Evolutionary conservation across 345 rosid genomes (phyloP).

Genomic region (Dipteronia sinensis): DNA sequence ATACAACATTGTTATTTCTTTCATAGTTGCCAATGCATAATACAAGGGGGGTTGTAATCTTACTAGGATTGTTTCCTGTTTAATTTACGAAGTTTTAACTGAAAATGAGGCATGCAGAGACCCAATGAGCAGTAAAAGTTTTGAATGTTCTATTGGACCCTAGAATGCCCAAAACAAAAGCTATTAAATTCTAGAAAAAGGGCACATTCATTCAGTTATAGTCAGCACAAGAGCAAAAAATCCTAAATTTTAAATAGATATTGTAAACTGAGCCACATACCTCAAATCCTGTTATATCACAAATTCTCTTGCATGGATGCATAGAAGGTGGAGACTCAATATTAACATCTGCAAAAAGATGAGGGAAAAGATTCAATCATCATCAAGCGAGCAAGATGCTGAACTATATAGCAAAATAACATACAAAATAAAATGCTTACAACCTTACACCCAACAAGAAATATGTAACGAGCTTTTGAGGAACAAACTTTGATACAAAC

Average conservation of each 20-base stretch:
- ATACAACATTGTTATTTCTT: not conserved
- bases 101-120: not conserved
- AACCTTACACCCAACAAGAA: not conserved
- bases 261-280: constrained; percentile 31
- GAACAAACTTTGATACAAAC: not conserved
- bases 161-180: no score
- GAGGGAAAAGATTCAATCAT: not conserved
- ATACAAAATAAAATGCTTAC: not conserved
- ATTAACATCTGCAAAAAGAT: constrained; percentile 60
- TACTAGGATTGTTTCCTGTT: not conserved
- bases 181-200: not conserved
- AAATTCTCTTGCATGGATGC: constrained; percentile 79
- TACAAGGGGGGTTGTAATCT: not conserved
- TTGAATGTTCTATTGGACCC: not conserved
- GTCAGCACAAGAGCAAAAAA: not conserved
- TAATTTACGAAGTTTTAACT: not conserved
- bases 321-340: constrained; percentile 90
- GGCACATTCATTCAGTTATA: constrained; percentile 1
- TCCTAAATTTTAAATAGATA: not conserved
- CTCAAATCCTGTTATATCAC: constrained; percentile 90
- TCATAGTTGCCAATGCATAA: not conserved
- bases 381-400: not conserved
- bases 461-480: not conserved
- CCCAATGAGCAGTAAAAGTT: not conserved
- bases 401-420: not conserved